A percentile compares a stretch with the other conserved stretches of the same genome.
Evolutionary conservation across 805 yeast species (phyloP).

Genomic region (Yarrowia sp.): DNA sequence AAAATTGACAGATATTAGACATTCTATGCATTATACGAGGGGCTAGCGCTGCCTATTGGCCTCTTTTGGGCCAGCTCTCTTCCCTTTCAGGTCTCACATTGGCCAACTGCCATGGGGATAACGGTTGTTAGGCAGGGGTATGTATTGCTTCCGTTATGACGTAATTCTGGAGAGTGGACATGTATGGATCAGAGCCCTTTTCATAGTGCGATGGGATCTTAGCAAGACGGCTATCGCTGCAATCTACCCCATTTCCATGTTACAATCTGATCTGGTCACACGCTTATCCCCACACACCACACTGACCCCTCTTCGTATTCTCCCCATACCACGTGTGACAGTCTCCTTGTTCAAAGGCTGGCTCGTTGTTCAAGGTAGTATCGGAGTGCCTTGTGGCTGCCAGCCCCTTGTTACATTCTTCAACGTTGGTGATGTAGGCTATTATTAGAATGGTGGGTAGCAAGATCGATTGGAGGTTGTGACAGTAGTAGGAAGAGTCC

Average conservation of each 20-base stretch:
- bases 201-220: too few species aligned
- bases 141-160: background rate
- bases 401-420: slow-evolving; percentile 23
- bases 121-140: slow-evolving; percentile 27
- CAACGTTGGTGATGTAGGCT: slow-evolving; percentile 31
- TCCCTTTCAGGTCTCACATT: slow-evolving; percentile 2
- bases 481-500: too few species aligned
- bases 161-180: background rate
- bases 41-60: slow-evolving; percentile 5
- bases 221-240: too few species aligned
- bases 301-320: slow-evolving; percentile 1
- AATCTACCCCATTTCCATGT: too few species aligned
- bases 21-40: slow-evolving; percentile 30
- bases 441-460: slow-evolving; percentile 13
- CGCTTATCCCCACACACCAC: slow-evolving; percentile 11
- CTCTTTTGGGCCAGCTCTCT: background rate
- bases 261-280: background rate
- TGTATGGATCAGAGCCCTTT: too few species aligned
- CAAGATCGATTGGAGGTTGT: background rate
- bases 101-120: slow-evolving; percentile 4
- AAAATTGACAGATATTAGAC: background rate
- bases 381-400: slow-evolving; percentile 11
- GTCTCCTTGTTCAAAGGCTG: slow-evolving; percentile 13
- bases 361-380: slow-evolving; percentile 1
- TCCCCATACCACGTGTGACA: slow-evolving; percentile 20